Evolutionary conservation across 345 rosid species (phyloP).

Genomic region (Sapria himalayana): DNA sequence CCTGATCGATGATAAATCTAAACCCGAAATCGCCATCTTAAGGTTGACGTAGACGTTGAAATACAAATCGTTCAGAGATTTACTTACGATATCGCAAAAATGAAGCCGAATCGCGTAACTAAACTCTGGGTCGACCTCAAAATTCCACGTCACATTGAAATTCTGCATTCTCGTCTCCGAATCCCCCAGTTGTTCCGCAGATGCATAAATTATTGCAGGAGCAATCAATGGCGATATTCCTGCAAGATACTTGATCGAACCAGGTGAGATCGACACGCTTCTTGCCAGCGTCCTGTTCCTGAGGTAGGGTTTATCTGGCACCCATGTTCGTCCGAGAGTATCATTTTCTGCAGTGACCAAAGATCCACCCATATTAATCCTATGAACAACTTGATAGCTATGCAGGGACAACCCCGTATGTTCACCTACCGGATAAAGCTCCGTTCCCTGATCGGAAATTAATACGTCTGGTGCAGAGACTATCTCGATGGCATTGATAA

Average conservation of each 20-base stretch:
- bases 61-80: conserved; percentile 42
- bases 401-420: conserved; percentile 22
- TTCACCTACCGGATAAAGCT: conserved; percentile 29
- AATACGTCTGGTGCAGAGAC: conserved; percentile 51
- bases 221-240: conserved; percentile 41
- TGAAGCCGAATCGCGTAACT: conserved; percentile 44
- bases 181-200: conserved; percentile 43
- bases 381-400: conserved; percentile 32
- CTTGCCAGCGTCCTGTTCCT: conserved; percentile 22
- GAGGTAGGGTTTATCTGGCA: conserved; percentile 27
- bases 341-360: conserved; percentile 36
- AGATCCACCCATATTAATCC: conserved; percentile 66
- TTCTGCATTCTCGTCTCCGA: conserved; percentile 18
- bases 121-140: conserved; percentile 30
- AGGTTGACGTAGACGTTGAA: conserved; percentile 52
- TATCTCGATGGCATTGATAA: conserved; percentile 52
- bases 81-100: conserved; percentile 66
- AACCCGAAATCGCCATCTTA: conserved; percentile 38
- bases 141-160: conserved; percentile 53
- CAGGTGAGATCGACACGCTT: conserved; percentile 14
- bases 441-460: conserved; percentile 27
- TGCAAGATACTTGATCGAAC: conserved; percentile 24
- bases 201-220: conserved; percentile 41
- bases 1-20: conserved; percentile 37
- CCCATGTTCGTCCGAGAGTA: conserved; percentile 38